A percentile compares a stretch with the other conserved stretches of the same genome.
phyloP scores from a whole-genome alignment of 2,329 filamentous ascomycete genomes.

The Calonectria ilicicola region DNA sequence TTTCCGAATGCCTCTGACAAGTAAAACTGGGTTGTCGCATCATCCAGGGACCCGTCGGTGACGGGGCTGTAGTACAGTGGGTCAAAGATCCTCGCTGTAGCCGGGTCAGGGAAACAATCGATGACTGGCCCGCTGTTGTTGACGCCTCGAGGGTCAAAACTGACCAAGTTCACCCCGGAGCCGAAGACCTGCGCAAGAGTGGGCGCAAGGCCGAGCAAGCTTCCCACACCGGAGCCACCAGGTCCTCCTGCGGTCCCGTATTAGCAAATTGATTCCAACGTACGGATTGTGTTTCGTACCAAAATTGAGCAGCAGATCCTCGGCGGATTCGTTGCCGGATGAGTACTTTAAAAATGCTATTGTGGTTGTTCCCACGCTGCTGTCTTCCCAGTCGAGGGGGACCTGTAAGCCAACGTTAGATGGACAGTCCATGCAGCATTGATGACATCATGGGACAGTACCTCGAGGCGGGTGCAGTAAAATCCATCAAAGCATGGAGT shows the following conservation, averaged over 20 bases:
- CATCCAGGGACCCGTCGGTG: slow-evolving; percentile 26
- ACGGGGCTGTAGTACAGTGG: slow-evolving; percentile 24
- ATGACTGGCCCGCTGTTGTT: slow-evolving; percentile 51
- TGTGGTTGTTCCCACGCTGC: background rate
- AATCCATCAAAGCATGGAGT: background rate
- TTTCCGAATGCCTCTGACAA: slow-evolving; percentile 28
- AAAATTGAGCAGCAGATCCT: slow-evolving; percentile 2
- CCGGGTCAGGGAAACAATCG: slow-evolving; percentile 10
- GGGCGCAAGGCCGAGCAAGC: background rate
- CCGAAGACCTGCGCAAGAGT: background rate
- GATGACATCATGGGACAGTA: background rate
- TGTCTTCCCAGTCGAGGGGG: background rate
- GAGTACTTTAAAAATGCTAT: background rate
- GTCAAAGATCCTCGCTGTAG: slow-evolving; percentile 1
- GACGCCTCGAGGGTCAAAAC: slow-evolving; percentile 55
- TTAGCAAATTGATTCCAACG: background rate
- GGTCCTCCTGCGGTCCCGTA: background rate
- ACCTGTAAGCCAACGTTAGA: slow-evolving; percentile 1
- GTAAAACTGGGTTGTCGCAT: background rate
- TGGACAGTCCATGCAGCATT: background rate
- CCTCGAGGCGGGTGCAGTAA: background rate
- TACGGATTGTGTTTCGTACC: background rate
- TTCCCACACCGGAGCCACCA: background rate
- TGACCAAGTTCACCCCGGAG: background rate
- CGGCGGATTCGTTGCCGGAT: background rate